Conservation (phyloP, 257 asterid genomes). For the Plantago elongata region DNA sequence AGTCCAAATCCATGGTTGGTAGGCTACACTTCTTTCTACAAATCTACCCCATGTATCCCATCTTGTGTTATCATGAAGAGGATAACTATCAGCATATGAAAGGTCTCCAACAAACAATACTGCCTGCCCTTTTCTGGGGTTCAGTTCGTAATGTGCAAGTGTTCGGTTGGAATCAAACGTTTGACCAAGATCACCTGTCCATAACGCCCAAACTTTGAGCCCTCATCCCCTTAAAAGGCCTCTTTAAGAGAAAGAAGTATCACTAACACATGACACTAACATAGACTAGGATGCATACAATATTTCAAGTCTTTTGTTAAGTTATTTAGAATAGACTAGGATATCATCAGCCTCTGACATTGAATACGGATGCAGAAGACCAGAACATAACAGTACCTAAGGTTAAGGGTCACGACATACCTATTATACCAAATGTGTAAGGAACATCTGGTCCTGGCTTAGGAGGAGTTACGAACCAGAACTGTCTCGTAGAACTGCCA, state of each 20-base stretch:
- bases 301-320: too few species aligned
- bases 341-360: neutral
- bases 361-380: neutral
- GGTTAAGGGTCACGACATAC: constrained; percentile 23
- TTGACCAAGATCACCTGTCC: constrained; percentile 75
- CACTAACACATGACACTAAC: too few species aligned
- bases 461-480: constrained; percentile 62
- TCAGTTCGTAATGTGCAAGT: constrained; percentile 49
- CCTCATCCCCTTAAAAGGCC: too few species aligned
- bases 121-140: constrained; percentile 47
- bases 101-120: constrained; percentile 63
- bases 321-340: neutral
- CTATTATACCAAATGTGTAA: constrained; percentile 63
- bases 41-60: constrained; percentile 73
- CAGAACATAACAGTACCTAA: neutral
- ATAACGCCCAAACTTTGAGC: neutral
- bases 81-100: constrained; percentile 63
- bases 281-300: too few species aligned
- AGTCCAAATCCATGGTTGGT: constrained; percentile 76
- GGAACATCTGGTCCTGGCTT: constrained; percentile 64
- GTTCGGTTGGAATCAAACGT: constrained; percentile 55
- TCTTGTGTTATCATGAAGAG: constrained; percentile 50
- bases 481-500: constrained; percentile 32
- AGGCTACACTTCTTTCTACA: constrained; percentile 54
- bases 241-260: too few species aligned